Evolutionary conservation across 2,329 filamentous ascomycete species (phyloP).

Genomic region (Colletotrichum brevisporum): DNA sequence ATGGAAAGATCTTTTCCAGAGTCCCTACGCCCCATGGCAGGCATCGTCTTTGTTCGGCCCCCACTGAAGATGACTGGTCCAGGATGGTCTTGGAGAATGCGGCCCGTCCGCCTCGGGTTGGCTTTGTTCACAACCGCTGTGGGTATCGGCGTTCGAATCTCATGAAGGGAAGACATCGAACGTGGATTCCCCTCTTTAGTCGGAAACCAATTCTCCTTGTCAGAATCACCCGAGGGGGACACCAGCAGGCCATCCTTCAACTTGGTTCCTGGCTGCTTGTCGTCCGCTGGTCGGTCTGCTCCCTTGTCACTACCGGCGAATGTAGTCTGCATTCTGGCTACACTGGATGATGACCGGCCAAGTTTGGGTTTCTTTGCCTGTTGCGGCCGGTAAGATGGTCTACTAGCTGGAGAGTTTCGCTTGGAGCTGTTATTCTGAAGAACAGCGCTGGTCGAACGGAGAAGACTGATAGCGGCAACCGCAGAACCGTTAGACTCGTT

Average conservation of each 20-base stretch:
- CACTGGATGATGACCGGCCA: constrained; percentile 71
- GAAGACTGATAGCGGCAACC: constrained; percentile 83
- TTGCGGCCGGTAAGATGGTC: constrained; percentile 46
- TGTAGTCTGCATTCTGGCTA: constrained; percentile 70
- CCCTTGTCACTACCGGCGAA: constrained; percentile 11
- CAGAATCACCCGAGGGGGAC: constrained; percentile 73
- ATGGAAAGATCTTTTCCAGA: constrained; percentile 58
- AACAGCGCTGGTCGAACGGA: constrained; percentile 76
- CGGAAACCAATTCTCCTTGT: constrained; percentile 93
- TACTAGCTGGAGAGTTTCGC: constrained; percentile 67
- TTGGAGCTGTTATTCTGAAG: constrained; percentile 73
- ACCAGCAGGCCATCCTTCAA: constrained; percentile 57
- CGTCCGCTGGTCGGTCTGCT: background rate
- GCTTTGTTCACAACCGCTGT: constrained; percentile 47
- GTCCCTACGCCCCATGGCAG: constrained; percentile 50
- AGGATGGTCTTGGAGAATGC: constrained; percentile 58
- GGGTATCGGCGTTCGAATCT: constrained; percentile 54
- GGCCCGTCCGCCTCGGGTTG: constrained; percentile 58
- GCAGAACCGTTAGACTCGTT: constrained; percentile 85
- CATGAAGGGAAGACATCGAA: constrained; percentile 43
- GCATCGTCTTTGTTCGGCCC: constrained; percentile 58
- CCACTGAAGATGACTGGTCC: constrained; percentile 50
- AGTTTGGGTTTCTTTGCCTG: constrained; percentile 74
- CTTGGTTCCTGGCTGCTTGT: constrained; percentile 46
- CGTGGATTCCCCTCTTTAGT: constrained; percentile 61